Evolutionary conservation across 495 filamentous ascomycete species (phyloP).

Genomic region (Daldinia bambusicola): DNA sequence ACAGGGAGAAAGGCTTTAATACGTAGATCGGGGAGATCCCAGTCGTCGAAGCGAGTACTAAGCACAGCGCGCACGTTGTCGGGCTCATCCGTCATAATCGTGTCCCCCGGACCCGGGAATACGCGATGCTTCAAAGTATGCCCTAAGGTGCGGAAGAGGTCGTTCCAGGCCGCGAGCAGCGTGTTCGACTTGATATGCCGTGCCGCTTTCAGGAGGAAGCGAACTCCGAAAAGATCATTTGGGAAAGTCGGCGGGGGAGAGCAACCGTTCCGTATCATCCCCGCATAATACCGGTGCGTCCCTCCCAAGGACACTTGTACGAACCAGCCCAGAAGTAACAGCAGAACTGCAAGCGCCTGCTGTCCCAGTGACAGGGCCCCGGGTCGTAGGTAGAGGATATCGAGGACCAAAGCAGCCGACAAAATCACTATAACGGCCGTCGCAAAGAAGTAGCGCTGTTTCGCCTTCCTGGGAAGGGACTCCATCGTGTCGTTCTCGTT

Average conservation of each 20-base stretch:
- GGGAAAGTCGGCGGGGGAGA: conserved; percentile 46
- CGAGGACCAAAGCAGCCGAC: conserved; percentile 2
- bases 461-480: conserved; percentile 26
- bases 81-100: conserved; percentile 70
- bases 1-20: conserved; percentile 48
- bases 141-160: conserved; percentile 39
- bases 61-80: conserved; percentile 80
- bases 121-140: conserved; percentile 49
- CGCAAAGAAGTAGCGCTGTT: conserved; percentile 27
- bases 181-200: conserved; percentile 43
- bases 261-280: conserved; percentile 39
- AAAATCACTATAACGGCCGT: neutral
- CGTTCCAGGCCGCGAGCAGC: conserved; percentile 41
- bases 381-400: conserved; percentile 21
- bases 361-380: neutral
- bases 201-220: conserved; percentile 48
- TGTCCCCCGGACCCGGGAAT: conserved; percentile 40
- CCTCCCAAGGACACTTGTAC: conserved; percentile 28
- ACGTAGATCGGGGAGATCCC: conserved; percentile 50
- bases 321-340: conserved; percentile 8
- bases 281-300: conserved; percentile 25
- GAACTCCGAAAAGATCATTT: conserved; percentile 55
- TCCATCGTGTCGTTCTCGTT: conserved; percentile 5
- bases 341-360: conserved; percentile 4
- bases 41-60: conserved; percentile 67